phyloP scores from a whole-genome alignment of 306 rosid genomes.

The Calophaca sinica region DNA sequence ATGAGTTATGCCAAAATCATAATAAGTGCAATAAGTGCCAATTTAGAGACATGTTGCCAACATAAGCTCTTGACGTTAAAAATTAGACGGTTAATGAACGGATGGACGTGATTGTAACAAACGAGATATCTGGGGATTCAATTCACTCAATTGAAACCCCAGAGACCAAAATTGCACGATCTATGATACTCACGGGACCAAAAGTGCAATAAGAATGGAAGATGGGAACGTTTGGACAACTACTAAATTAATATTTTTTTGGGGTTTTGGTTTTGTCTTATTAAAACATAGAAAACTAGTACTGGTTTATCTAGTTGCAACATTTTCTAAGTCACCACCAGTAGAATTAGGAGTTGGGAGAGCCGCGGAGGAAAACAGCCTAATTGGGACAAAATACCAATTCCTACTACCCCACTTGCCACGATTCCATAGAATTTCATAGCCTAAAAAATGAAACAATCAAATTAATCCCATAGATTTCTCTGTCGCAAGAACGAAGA shows the following conservation, averaged over 20 bases:
- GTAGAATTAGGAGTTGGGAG: not conserved
- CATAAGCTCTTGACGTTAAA: too few species aligned
- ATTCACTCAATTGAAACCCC: too few species aligned
- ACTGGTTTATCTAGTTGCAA: constrained; percentile 27
- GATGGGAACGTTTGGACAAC: constrained; percentile 23
- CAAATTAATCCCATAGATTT: constrained; percentile 42
- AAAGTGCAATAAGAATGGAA: not conserved
- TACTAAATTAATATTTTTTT: constrained; percentile 33
- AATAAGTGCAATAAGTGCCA: too few species aligned
- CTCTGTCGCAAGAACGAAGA: not conserved
- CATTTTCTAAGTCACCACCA: constrained; percentile 34
- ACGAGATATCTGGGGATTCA: too few species aligned
- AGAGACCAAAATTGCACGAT: too few species aligned
- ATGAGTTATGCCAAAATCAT: too few species aligned
- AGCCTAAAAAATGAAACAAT: constrained; percentile 29
- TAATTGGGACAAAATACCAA: constrained; percentile 40
- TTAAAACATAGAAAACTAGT: constrained; percentile 34
- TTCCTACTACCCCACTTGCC: constrained; percentile 47
- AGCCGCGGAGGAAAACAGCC: constrained; percentile 37
- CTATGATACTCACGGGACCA: too few species aligned
- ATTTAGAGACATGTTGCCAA: too few species aligned
- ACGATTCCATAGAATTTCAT: constrained; percentile 33
- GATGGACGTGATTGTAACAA: too few species aligned
- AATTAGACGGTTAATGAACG: too few species aligned
- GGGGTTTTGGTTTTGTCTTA: constrained; percentile 39